A percentile compares a stretch with the other conserved stretches of the same genome.
These are phyloP conservation scores for Barnettozyma californica DNA, from an alignment of 805 yeast genomes.

Conservation along the genomic window DNA sequence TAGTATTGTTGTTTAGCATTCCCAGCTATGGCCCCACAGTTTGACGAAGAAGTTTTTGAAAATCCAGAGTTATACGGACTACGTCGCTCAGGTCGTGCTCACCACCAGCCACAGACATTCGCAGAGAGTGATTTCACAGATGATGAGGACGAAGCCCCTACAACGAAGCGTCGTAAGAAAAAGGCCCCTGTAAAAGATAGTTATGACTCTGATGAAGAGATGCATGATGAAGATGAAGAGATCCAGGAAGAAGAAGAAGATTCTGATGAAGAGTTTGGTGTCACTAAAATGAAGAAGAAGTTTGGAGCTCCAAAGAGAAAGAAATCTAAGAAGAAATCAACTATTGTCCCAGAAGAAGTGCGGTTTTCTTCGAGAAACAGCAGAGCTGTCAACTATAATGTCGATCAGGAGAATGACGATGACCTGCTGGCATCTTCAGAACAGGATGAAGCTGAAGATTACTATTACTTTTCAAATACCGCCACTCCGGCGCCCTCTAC, in stretches of 20 bases:
- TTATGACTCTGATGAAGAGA: constrained; percentile 20
- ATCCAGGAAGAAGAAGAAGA: constrained; percentile 29
- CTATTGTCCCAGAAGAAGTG: constrained; percentile 40
- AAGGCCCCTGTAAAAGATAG: constrained; percentile 17
- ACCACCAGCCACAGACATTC: constrained; percentile 18
- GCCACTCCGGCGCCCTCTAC: constrained; percentile 25
- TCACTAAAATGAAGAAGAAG: constrained; percentile 22
- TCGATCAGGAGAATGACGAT: constrained; percentile 54
- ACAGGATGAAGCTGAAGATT: constrained; percentile 28
- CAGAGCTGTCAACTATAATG: constrained; percentile 67
- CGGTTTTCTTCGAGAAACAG: constrained; percentile 71
- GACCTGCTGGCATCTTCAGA: constrained; percentile 33
- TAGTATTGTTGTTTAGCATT: neutral
- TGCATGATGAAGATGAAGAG: constrained; percentile 23
- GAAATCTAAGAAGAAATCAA: constrained; percentile 14
- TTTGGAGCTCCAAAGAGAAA: constrained; percentile 21
- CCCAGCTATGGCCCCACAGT: constrained; percentile 14
- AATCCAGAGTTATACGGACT: constrained; percentile 84
- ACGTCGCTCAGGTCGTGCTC: constrained; percentile 54
- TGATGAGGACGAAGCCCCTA: constrained; percentile 25
- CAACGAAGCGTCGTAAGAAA: constrained; percentile 23
- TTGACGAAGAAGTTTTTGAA: constrained; percentile 51
- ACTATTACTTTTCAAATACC: constrained; percentile 19
- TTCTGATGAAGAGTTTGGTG: constrained; percentile 36
- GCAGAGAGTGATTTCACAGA: constrained; percentile 16